Conservation (phyloP, 2,329 filamentous ascomycete species). For the Diaporthe vaccinii region DNA sequence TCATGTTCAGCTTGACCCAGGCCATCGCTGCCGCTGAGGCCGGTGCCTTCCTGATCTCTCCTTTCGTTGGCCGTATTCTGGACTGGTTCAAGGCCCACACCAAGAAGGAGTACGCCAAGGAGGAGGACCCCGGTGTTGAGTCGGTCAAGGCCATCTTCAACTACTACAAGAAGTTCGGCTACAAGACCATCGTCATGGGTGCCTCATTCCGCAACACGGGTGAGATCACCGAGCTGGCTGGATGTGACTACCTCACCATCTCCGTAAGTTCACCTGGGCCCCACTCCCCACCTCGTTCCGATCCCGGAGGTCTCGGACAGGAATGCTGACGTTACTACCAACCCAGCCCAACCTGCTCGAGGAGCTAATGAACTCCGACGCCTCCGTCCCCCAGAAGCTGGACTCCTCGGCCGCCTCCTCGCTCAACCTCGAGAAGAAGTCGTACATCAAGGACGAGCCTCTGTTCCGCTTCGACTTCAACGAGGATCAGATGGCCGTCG, state of each 20-base stretch:
- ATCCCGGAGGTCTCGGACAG: conserved; percentile 5
- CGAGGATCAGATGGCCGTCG: conserved; percentile 98
- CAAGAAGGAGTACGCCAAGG: conserved; percentile 92
- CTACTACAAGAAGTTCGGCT: conserved; percentile 99
- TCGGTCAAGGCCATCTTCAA: conserved; percentile 96
- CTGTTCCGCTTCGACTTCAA: conserved; percentile 99
- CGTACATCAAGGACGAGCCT: conserved; percentile 90
- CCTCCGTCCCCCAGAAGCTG: conserved; percentile 92
- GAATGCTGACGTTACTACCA: conserved; percentile 13
- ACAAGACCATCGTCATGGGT: conserved; percentile 99
- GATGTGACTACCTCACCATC: conserved; percentile 99
- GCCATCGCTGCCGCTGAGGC: conserved; percentile 97
- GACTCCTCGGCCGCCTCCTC: conserved; percentile 74
- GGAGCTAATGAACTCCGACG: conserved; percentile 88
- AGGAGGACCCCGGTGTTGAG: conserved; percentile 96
- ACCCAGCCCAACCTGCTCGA: conserved; percentile 89
- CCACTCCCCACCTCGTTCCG: neutral
- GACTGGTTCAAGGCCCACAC: conserved; percentile 98
- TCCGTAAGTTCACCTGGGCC: conserved; percentile 71
- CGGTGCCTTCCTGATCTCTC: conserved; percentile 96
- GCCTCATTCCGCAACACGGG: conserved; percentile 96
- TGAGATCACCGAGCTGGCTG: conserved; percentile 98
- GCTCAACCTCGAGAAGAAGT: conserved; percentile 87
- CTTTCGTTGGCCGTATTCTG: conserved; percentile 98
- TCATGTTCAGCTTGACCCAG: conserved; percentile 97